Evolutionary conservation across 179 eudicot species (phyloP), one percentile per base, ranked within the genome.

Genomic region (Actinidia polygama): DNA sequence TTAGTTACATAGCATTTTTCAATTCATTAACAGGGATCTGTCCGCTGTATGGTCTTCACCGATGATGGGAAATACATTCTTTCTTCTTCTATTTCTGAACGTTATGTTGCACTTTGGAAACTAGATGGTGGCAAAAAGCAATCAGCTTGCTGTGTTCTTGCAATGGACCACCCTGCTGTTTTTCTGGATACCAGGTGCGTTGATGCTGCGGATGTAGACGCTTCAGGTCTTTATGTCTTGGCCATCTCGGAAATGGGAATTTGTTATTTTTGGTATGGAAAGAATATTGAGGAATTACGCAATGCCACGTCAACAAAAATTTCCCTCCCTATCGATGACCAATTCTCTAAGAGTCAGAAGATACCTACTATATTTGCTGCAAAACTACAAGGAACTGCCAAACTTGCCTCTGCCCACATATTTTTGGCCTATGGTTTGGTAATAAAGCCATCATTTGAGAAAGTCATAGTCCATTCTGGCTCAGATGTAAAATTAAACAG

Each of bases 141-240:
- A 84, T 91, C 95, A 59, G 91, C 98, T 19, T 90, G 89, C 73
- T 88, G 94, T 83, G 90, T 86, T 84, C 97, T 97, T 79, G 91
- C 98, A 44, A 92, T 97, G 99, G 99, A 97, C 70, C 94, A 97
- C 77, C 98, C 98, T 86, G 91, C 98, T 81, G 89, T 97, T 68
- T 95, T 88, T 82, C 84, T 97, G 26, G 98, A 93, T 84, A 85
- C 91, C 89, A 87, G 76, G 72, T 85, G 69, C 79, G 23, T 86
- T 77, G 89, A 80, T 57, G 78, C 82, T 75, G 91, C 83, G 76
- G 92, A 89, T 86, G 84, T 78, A 78, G 92, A 90, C 55, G 82
- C 82, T 77, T 57, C 81, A 19, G 95, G 89, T 76, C 84, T 97
- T 75, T 91, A 82, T 83, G 90, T 97, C 77, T 76, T 95, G 80